Evolutionary conservation across 495 filamentous ascomycete genomes (phyloP), one percentile per base, ranked within the genome.

Genomic region (Trichoderma asperelloides): DNA sequence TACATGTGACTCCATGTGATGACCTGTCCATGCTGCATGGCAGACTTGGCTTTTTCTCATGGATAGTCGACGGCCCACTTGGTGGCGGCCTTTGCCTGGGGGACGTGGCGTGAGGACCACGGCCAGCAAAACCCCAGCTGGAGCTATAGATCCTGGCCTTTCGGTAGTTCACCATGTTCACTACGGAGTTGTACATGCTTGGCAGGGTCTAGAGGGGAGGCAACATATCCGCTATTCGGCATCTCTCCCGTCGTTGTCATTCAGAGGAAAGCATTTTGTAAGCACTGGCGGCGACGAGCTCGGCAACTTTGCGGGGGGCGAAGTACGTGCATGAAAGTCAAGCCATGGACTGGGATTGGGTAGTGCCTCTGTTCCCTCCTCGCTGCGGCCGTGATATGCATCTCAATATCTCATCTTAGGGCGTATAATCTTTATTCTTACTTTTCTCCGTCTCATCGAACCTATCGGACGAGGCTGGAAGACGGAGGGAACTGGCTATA

Each of bases 1-100:
- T 60, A 25, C 55, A 60, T 60, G 23, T 60, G 55, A 60, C 55
- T 60, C 25, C 55, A 60, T 60, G 55, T 60, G 55, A 30, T 30
- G 11, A 18, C 55, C 27, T 60, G 55, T 60, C 55, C 11, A 60
- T 60, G 55, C 55, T 60, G 9, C 55, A 60, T 28, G 55, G 25
- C 55, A 60, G 25, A 60, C 25, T 28, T 30, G 23, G 55, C 25
- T 30, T 30, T 30, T 30, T 60, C 23, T 28, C n/a, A 3, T 16
- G 18, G 9, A 23, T 21, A 18, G 47, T 51, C 47, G 47, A 51
- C 7, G 47, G 18, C 47, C 18, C 18, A 51, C n/a, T 23, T 23
- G 47, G 6, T 21, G 47, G 18, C 47, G 47, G 18, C 16, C 18
- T 16, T 47, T 47, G 43, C 13, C 16, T 47, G 18, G 18, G 43